phyloP scores from a whole-genome alignment of 345 rosid genomes.

The Eucalyptus erythrocorys region DNA sequence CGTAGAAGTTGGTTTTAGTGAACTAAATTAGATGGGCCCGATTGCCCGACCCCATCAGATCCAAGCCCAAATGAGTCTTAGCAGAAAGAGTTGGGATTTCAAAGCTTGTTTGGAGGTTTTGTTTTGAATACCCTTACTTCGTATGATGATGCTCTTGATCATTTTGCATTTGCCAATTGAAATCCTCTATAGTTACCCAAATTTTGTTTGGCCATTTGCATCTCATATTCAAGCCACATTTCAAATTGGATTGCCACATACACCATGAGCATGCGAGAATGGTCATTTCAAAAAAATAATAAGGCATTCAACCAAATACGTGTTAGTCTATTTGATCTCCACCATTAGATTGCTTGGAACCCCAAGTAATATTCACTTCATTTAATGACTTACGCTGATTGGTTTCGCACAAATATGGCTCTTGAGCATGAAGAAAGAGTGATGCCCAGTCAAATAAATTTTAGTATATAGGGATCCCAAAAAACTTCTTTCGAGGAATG shows the following conservation, averaged over 20 bases:
- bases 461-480: too few relatives aligned
- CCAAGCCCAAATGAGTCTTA: not conserved
- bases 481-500: not conserved
- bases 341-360: not conserved
- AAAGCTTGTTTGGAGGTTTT: not conserved
- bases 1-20: not conserved
- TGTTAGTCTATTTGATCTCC: not conserved
- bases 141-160: not conserved
- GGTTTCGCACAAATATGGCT: not conserved
- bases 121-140: not conserved
- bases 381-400: not conserved
- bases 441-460: fast-evolving
- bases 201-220: too few relatives aligned
- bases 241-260: not conserved
- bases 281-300: not conserved
- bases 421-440: not conserved
- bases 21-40: not conserved
- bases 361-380: not conserved
- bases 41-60: not conserved
- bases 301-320: not conserved
- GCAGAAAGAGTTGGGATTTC: not conserved
- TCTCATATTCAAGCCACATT: too few relatives aligned
- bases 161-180: not conserved
- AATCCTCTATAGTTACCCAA: too few relatives aligned
- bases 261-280: not conserved